These are phyloP conservation scores for Camelina hispida DNA, from an alignment of 345 rosid genomes.

Conservation along the genomic window DNA sequence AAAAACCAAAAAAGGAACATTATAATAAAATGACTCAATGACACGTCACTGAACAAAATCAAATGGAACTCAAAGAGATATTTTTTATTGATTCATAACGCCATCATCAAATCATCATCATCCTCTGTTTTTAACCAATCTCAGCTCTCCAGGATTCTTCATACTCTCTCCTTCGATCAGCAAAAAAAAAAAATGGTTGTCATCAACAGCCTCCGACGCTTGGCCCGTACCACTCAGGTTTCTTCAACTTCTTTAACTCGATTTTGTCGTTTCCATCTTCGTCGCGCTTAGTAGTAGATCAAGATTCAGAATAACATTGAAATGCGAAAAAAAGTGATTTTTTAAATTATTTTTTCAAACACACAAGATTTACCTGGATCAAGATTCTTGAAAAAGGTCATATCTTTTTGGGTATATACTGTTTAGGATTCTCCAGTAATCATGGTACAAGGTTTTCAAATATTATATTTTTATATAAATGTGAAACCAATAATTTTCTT, in stretches of 20 bases:
- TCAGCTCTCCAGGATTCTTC: not conserved
- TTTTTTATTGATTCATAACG: not conserved
- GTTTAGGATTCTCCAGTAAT: conserved; percentile 29
- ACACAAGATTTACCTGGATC: conserved; percentile 9
- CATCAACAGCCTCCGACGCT: conserved; percentile 40
- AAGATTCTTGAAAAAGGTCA: not conserved
- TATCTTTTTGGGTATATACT: not conserved
- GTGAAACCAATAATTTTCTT: not conserved
- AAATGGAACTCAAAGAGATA: conserved; percentile 24
- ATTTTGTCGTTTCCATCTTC: not conserved
- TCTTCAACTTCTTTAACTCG: not conserved
- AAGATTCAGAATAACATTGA: not conserved
- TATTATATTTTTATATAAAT: not conserved
- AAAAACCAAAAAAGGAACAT: no score
- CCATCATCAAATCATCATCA: not conserved
- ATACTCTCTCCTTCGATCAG: not conserved
- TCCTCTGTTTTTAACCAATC: conserved; percentile 14
- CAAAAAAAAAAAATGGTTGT: conserved; percentile 29
- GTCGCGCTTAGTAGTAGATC: conserved; percentile 21
- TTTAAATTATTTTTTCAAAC: not conserved
- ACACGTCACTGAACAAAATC: conserved; percentile 28
- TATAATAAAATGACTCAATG: conserved; percentile 18
- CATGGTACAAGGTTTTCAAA: not conserved
- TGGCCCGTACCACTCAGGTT: conserved; percentile 44
- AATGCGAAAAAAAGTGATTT: not conserved